Evolutionary conservation across 306 rosid genomes (phyloP), one percentile per base, ranked within the genome.

Genomic region (Gleditsia sinensis): DNA sequence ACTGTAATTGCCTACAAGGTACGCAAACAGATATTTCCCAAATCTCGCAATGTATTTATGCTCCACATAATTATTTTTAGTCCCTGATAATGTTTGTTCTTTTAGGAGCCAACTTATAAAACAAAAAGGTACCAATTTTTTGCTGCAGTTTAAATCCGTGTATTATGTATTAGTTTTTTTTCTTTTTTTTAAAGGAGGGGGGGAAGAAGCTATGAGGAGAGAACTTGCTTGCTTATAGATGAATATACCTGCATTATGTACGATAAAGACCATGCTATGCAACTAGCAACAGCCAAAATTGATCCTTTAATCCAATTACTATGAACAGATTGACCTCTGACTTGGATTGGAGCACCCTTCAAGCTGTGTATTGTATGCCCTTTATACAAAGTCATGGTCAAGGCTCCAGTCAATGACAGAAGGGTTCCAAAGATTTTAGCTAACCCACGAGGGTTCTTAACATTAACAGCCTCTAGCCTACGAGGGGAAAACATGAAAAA

Each of bases 201-300:
- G 24, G 27, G 12, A 5, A 49, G 50, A 62, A 30, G 20, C 8
- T 24, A 19, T n/a, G n/a, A n/a, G n/a, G n/a, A 36, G 25, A 6
- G 32, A 55, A 6, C 14, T 20, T 32, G 19, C n/a, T n/a, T n/a
- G n/a, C 2, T 8, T 21, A 42, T 28, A 34, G 49, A 49, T 25
- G 25, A 9, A 21, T 23, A 10, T 80, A 80, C 91, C 87, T 87
- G 87, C 82, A 78, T 30, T 61, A 82, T 62, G 81, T n/a, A 84
- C 83, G 80, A 75, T 16, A 67, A 10, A 32, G 84, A 84, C 91
- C 87, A 87, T 66, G 84, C 33, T 67, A 84, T 34, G 77, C 84
- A 84, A 68, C 86, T 82, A 43, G 75, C 79, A 82, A 78, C 71
- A 10, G 69, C n/a, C 42, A 84, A 78, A 50, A 82, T 67, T 25